These are phyloP conservation scores for Lithospermum erythrorhizon DNA, from an alignment of 257 asterid genomes.

Conservation along the genomic window DNA sequence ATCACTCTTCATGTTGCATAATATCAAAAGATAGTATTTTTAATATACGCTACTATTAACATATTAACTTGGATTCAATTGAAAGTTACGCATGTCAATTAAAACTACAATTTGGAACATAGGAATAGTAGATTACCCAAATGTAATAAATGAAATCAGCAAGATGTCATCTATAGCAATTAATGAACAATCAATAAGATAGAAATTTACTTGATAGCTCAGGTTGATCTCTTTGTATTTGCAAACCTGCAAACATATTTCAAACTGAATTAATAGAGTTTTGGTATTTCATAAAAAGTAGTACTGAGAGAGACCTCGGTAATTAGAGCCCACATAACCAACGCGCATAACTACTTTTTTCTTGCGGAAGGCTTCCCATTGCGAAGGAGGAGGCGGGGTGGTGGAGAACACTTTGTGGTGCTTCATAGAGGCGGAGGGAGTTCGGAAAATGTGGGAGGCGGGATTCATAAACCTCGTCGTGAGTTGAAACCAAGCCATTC, in stretches of 20 bases:
- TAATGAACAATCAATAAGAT: background rate
- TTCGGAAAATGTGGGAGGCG: too few relatives aligned
- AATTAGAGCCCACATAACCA: conserved; percentile 84
- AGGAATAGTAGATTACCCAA: too few relatives aligned
- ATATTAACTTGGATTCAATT: too few relatives aligned
- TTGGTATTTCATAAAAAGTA: background rate
- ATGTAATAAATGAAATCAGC: too few relatives aligned
- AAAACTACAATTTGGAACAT: too few relatives aligned
- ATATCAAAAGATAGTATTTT: too few relatives aligned
- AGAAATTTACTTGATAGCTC: conserved; percentile 48
- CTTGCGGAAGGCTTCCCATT: conserved; percentile 73
- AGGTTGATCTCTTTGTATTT: conserved; percentile 66
- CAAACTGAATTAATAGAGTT: background rate
- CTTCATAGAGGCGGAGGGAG: background rate
- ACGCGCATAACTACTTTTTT: conserved; percentile 97
- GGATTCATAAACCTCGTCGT: too few relatives aligned
- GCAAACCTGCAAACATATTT: conserved; percentile 51
- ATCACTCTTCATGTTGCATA: too few relatives aligned
- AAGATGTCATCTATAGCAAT: too few relatives aligned
- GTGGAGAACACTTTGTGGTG: conserved; percentile 14
- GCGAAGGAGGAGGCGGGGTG: conserved; percentile 16
- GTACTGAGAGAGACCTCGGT: conserved; percentile 41
- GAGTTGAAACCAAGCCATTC: too few relatives aligned
- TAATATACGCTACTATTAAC: too few relatives aligned
- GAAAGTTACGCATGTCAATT: too few relatives aligned